Percentiles rank a stretch among this genome's conserved stretches.
These are phyloP conservation scores for Solanum paucissectum DNA, from an alignment of 257 asterid species.

Conservation along the genomic window DNA sequence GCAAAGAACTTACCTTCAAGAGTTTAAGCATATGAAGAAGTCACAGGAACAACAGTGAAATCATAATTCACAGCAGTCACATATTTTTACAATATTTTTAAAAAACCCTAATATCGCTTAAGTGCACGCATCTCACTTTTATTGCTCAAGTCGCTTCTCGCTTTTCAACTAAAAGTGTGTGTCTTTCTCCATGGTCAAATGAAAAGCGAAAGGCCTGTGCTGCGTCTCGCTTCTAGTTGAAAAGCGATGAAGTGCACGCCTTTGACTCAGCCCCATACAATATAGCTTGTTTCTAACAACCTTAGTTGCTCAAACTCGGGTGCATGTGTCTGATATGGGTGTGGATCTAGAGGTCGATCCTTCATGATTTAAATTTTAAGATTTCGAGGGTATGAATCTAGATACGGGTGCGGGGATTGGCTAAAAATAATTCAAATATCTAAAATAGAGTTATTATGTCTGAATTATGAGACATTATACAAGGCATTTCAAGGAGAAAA, in stretches of 20 bases:
- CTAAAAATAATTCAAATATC: not conserved
- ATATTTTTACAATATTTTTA: not conserved
- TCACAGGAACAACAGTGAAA: not conserved
- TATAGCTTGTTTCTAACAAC: not conserved
- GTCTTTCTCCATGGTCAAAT: not conserved
- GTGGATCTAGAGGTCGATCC: not conserved
- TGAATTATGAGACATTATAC: not conserved
- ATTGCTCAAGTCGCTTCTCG: not conserved
- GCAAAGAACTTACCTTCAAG: not conserved
- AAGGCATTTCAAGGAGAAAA: not conserved
- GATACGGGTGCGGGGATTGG: not conserved
- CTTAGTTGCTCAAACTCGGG: not conserved
- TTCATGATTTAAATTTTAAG: not conserved
- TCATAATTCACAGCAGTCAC: not conserved
- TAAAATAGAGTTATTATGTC: not conserved
- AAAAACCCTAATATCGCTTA: not conserved
- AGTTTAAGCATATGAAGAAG: not conserved
- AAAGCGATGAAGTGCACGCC: not conserved
- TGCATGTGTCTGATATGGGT: not conserved
- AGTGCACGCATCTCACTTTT: not conserved
- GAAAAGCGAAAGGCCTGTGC: not conserved
- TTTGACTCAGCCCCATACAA: not conserved
- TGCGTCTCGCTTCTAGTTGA: not conserved
- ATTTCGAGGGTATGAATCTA: not conserved
- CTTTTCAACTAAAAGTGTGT: not conserved